phyloP scores from a whole-genome alignment of 768 basidiomycete genomes.

The Termitomyces sp. region DNA sequence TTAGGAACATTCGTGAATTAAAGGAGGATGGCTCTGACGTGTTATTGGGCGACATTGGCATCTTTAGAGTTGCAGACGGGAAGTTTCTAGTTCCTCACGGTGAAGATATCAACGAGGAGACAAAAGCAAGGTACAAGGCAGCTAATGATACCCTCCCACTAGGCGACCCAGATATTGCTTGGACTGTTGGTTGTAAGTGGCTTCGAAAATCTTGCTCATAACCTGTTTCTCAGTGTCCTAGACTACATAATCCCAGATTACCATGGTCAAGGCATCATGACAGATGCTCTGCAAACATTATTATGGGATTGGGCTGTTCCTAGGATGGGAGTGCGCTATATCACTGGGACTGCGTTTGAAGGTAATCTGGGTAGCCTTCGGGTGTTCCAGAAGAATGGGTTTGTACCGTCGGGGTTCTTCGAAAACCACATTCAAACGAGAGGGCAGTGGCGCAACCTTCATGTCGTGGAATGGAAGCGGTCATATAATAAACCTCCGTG shows the following conservation, averaged over 20 bases:
- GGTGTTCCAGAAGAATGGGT: constrained; percentile 69
- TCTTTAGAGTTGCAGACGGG: constrained; percentile 28
- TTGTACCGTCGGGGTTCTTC: constrained; percentile 34
- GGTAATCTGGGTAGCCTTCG: constrained; percentile 59
- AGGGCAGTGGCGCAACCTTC: constrained; percentile 32
- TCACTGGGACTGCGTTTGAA: constrained; percentile 40
- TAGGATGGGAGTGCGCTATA: constrained; percentile 50
- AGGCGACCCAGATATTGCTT: constrained; percentile 56
- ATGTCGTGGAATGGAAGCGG: constrained; percentile 32
- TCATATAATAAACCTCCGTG: background rate
- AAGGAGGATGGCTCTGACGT: constrained; percentile 52
- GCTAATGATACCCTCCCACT: constrained; percentile 36
- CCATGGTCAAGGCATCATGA: constrained; percentile 73
- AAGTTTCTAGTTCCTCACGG: constrained; percentile 9
- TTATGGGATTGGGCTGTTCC: constrained; percentile 60
- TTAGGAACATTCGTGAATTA: constrained; percentile 50
- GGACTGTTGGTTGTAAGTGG: constrained; percentile 56
- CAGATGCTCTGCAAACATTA: constrained; percentile 52
- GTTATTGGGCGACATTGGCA: constrained; percentile 45
- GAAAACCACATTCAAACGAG: constrained; percentile 33
- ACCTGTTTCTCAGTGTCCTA: constrained; percentile 18
- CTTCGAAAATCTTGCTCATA: background rate
- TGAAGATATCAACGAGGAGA: constrained; percentile 28
- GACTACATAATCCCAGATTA: constrained; percentile 60
- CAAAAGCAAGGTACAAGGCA: constrained; percentile 29